Evolutionary conservation across 768 basidiomycete genomes (phyloP), one percentile per base, ranked within the genome.

Genomic region (Auriscalpium vulgare): DNA sequence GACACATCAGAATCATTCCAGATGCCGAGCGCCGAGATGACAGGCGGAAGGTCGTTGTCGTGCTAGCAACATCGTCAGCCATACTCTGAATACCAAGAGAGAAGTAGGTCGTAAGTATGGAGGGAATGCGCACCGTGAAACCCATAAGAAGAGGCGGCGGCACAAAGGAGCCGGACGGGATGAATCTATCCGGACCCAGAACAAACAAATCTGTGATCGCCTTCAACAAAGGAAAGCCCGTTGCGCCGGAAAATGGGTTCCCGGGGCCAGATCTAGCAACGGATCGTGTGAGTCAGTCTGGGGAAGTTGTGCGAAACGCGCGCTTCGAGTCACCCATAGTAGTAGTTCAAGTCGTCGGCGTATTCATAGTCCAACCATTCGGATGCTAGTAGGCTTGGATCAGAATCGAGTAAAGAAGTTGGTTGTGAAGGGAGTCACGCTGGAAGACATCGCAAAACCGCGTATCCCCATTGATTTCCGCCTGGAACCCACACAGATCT

Each of bases 281-380:
- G 29, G 14, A 19, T 40, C 29, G 23, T 17, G 21, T 29, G 47
- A 29, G 29, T 43, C 40, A 43, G 8, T 8, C 17, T 4, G 6
- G 8, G 4, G 8, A 43, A 14, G 10, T 43, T 43, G 13, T 13
- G 40, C 40, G 40, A 5, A 9, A 17, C 17, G 40, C 17, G 14
- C 17, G 14, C 4, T 17, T 43, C 40, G 40, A 51, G 66, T n/a
- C 55, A 70, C 72, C 75, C 75, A 49, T 76, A 76, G 59, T 76
- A 76, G 50, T 77, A 77, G 58, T 75, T 75, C 48, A 77, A 64
- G 56, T 77, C 76, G 44, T 72, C 59, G 2, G 75, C 75, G 53
- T 77, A 76, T 58, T 77, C 76, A 48, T 76, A 77, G 44, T 74
- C 66, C 8, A 72, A 58, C 76, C 75, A 76, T 60, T 77, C 76